Conservation (phyloP, 805 yeast genomes). For the Barnettozyma siamensis region DNA sequence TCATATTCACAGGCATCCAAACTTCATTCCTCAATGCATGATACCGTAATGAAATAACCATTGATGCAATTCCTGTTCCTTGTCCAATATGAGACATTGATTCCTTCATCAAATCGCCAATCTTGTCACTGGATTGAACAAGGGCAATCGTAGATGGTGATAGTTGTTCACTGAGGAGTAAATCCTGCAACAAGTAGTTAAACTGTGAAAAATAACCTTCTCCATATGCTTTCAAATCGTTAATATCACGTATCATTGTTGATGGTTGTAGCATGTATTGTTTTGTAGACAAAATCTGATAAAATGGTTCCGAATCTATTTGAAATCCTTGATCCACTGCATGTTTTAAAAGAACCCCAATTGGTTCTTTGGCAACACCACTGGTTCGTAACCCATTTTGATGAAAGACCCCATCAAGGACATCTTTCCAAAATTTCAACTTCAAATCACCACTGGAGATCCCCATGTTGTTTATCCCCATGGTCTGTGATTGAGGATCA, state of each 20-base stretch:
- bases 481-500: constrained; percentile 24
- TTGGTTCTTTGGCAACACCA: constrained; percentile 68
- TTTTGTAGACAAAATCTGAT: constrained; percentile 55
- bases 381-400: constrained; percentile 27
- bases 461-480: constrained; percentile 17
- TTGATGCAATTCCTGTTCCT: constrained; percentile 64
- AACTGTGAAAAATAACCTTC: constrained; percentile 76
- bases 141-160: constrained; percentile 50
- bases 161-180: constrained; percentile 49
- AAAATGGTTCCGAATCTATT: constrained; percentile 49
- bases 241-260: constrained; percentile 40
- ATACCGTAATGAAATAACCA: constrained; percentile 53
- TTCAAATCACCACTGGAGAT: constrained; percentile 35
- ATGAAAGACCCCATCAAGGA: constrained; percentile 41
- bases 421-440: constrained; percentile 71
- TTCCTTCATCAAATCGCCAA: constrained; percentile 47
- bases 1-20: constrained; percentile 56
- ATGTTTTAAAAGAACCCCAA: constrained; percentile 51
- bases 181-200: constrained; percentile 58
- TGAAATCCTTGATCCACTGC: constrained; percentile 43
- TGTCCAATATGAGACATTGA: constrained; percentile 80
- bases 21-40: constrained; percentile 42
- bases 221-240: constrained; percentile 67
- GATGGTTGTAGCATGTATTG: constrained; percentile 40
- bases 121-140: constrained; percentile 38